These are phyloP conservation scores for Sporodiniella umbellata DNA, from an alignment of 371 early-diverging fungal genomes.

Conservation along the genomic window DNA sequence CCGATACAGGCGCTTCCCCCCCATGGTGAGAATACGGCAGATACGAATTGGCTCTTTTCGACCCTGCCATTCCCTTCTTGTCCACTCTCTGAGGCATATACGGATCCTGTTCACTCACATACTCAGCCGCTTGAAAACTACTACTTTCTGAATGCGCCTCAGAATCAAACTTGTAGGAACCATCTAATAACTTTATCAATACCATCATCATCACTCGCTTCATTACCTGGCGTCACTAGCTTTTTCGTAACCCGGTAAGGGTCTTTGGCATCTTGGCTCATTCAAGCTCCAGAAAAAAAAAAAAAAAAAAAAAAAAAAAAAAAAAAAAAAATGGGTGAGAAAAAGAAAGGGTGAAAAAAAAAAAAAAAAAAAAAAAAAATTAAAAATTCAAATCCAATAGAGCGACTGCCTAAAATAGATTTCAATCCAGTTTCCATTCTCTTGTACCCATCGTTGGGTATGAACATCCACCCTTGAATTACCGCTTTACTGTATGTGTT, in stretches of 20 bases:
- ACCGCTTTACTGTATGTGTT: too few species aligned
- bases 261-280: conserved; percentile 13
- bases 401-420: too few species aligned
- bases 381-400: too few species aligned
- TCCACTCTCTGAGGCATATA: conserved; percentile 28
- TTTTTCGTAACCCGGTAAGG: conserved; percentile 35
- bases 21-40: conserved; percentile 43
- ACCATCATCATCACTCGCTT: not conserved
- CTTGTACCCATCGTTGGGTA: too few species aligned
- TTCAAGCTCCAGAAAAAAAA: too few species aligned
- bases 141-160: conserved; percentile 38
- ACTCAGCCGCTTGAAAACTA: conserved; percentile 24
- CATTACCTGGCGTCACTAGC: conserved; percentile 30
- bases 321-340: too few species aligned
- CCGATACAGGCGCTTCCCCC: conserved; percentile 19
- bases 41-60: conserved; percentile 35
- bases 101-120: conserved; percentile 28
- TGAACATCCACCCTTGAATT: too few species aligned
- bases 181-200: not conserved
- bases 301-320: too few species aligned
- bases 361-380: too few species aligned
- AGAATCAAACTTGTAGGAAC: not conserved
- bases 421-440: too few species aligned
- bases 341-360: too few species aligned
- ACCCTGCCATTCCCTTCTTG: conserved; percentile 15